Evolutionary conservation across 2,329 filamentous ascomycete genomes (phyloP), one percentile per base, ranked within the genome.

Genomic region (Beauveria medogensis): DNA sequence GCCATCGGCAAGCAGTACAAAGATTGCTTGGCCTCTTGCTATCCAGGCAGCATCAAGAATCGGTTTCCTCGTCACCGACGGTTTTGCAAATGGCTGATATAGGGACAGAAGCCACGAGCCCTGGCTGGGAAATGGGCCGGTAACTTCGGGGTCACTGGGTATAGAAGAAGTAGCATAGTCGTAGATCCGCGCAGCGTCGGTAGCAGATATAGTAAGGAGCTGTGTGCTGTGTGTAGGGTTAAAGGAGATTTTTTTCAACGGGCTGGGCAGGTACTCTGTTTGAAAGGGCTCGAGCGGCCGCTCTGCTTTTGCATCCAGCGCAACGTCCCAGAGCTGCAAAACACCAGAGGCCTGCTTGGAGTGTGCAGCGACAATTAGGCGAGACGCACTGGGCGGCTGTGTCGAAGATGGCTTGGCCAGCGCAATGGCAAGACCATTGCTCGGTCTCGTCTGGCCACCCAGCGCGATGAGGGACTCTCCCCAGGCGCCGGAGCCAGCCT

Each of bases 101-200:
- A 88, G 75, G 1, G 85, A 86, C 12, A 88, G 71, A 1, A 87
- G 75, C 84, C 85, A 88, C 2, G 83, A 86, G 40, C 85, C 85
- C 65, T 86, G 83, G 0, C 77, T 72, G 12, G 83, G 78, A 64
- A 81, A 81, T 6, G 78, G 76, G 20, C 81, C 77, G 62, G 78
- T 74, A 16, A 77, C 76, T 9, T 79, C 73, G 48, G 83, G 78
- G 58, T 83, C 82, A 2, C 77, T 74, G 0, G 79, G 75, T 47
- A 83, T 78, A 0, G 82, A 79, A 3, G 84, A 74, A 6, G 77
- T 68, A 2, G 79, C 78, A 66, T 83, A 87, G 69, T 87, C 84
- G 69, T 87, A 88, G 63, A 88, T 78, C 43, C 85, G 79, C 24
- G 83, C 81, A 8, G 81, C 82, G 16, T 84, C 79, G 3, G 80